A percentile compares a stretch with the other conserved stretches of the same genome.
These are phyloP conservation scores for Metarhizium humberi DNA, from an alignment of 2,329 filamentous ascomycete genomes.

Conservation along the genomic window DNA sequence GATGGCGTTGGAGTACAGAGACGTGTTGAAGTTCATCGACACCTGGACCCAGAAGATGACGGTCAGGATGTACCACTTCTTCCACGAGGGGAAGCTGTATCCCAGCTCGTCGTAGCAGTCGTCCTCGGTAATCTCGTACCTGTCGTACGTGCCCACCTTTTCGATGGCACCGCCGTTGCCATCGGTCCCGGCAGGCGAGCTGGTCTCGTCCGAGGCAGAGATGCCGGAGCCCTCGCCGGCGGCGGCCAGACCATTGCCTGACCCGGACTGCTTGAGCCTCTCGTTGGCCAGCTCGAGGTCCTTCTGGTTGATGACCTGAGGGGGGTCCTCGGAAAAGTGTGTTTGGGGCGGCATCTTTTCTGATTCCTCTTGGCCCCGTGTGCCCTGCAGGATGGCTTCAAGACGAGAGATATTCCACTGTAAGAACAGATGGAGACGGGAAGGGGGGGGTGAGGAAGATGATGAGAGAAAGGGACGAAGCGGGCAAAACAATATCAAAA, in stretches of 20 bases:
- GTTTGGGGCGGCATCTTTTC: constrained; percentile 20
- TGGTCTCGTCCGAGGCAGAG: constrained; percentile 6
- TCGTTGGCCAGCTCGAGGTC: constrained; percentile 27
- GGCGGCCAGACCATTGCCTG: constrained; percentile 2
- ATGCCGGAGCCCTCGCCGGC: constrained; percentile 2
- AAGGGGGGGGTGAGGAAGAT: no score
- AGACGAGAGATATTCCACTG: no score
- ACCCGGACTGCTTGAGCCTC: constrained; percentile 22
- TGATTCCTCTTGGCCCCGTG: background rate
- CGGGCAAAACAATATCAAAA: no score
- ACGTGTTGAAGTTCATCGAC: constrained; percentile 74
- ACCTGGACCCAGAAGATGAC: constrained; percentile 66
- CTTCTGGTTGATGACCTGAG: constrained; percentile 25
- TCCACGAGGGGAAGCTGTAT: constrained; percentile 48
- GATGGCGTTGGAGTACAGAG: constrained; percentile 62
- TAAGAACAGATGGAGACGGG: no score
- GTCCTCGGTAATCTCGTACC: constrained; percentile 38
- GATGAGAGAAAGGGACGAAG: no score
- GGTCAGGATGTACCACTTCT: constrained; percentile 66
- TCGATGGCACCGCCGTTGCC: constrained; percentile 17
- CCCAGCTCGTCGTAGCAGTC: constrained; percentile 60
- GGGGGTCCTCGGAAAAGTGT: constrained; percentile 26
- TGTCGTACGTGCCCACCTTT: constrained; percentile 28
- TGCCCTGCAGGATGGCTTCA: no score
- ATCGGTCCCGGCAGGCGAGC: constrained; percentile 21